Base-by-base conservation (phyloP, 2,329 filamentous ascomycete species). In the Albophoma yamanashiensis region DNA sequence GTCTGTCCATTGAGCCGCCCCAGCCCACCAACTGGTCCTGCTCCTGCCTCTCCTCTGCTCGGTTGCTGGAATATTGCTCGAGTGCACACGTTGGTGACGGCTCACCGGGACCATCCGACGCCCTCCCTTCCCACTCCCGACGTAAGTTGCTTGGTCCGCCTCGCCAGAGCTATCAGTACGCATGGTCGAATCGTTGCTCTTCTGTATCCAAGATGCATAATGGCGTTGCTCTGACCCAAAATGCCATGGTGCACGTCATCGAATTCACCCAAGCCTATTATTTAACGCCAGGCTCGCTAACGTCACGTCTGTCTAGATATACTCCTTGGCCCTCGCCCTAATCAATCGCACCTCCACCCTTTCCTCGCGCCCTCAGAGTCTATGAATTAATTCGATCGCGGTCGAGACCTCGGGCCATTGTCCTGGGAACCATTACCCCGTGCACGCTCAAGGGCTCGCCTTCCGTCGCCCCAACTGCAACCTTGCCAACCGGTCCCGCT, bases 51-150 rank as follows among this genome's bases (percentile, higher is more conserved):
- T 15, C 20, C 12, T 43, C 56, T 64, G 65, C 65, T 70, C 64
- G 67, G 70, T 73, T 74, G 73, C 73, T 74, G 73, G 71, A 74
- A 74, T 73, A 74, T 73, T 73, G 72, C 73, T 69, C 67, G 67
- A 69, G 69, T 65, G 60, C 60, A 56, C 60, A 57, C 61, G 58
- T 61, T 53, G 45, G 59, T 64, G 56, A 31, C 31, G 27, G 31
- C 20, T 47, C 43, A 40, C 31, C 57, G 43, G 39, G 22, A 53
- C 38, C 22, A 56, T 43, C 55, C 27, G 27, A 31, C 27, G 17
- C 31, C 58, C 5, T 15, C 52, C 39, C 58, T 38, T 20, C 43
- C 58, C 55, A 53, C 47, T 60, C 34, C 34, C 55, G 56, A 50
- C 57, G 57, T 55, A 34, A 61, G 55, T 57, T 59, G 60, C 58